Percentiles rank a stretch among this genome's conserved stretches.
phyloP scores from a whole-genome alignment of 1,284 basidiomycete genomes.

The Somion occarium region DNA sequence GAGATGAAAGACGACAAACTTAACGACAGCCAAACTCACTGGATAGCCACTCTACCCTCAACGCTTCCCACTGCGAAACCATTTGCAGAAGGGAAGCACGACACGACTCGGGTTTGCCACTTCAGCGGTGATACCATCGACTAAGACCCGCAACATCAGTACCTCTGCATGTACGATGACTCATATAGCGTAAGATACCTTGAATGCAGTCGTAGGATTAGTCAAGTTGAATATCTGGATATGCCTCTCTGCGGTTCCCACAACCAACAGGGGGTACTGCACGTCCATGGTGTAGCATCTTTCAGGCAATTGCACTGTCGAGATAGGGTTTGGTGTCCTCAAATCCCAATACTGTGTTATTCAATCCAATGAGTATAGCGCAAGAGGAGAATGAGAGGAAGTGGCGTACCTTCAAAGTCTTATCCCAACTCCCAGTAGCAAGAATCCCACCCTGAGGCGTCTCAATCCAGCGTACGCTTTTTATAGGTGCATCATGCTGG shows the following conservation, averaged over 20 bases:
- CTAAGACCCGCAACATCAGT: constrained; percentile 32
- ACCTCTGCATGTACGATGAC: too few species aligned
- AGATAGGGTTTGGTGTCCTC: constrained; percentile 67
- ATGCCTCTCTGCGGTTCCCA: constrained; percentile 91
- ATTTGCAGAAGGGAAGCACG: constrained; percentile 78
- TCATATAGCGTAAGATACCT: constrained; percentile 39
- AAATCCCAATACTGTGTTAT: constrained; percentile 86
- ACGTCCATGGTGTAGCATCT: constrained; percentile 88
- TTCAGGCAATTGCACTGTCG: constrained; percentile 79
- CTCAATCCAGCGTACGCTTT: constrained; percentile 74
- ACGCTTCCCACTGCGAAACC: constrained; percentile 93
- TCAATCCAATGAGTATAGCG: not conserved
- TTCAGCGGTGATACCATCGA: constrained; percentile 82
- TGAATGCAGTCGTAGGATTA: constrained; percentile 74
- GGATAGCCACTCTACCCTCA: constrained; percentile 94
- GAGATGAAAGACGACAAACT: not conserved
- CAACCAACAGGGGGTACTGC: constrained; percentile 83
- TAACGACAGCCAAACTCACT: constrained; percentile 51
- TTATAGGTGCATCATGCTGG: constrained; percentile 81
- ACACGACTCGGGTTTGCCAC: constrained; percentile 90
- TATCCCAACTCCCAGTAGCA: constrained; percentile 90
- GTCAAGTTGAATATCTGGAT: constrained; percentile 86
- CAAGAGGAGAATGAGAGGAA: not conserved
- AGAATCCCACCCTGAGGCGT: constrained; percentile 64
- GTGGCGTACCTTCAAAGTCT: constrained; percentile 73